Base-by-base conservation (phyloP, 129 eudicot species). In the Flaveria linearis region DNA sequence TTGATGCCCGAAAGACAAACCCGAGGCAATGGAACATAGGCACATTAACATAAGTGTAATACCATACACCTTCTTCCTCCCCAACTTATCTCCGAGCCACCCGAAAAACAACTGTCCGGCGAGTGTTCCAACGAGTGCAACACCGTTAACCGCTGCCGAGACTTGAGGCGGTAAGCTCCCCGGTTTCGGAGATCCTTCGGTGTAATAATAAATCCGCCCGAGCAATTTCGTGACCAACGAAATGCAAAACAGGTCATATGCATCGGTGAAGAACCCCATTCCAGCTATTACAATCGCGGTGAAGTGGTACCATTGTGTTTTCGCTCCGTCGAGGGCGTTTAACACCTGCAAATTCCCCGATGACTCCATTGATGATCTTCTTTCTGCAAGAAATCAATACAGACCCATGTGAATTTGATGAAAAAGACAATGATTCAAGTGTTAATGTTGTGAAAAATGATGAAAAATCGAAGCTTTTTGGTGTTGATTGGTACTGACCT, bases 271-370 rank as follows among this genome's bases (percentile, higher is more conserved):
- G 80, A 87, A 87, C 1, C 91, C 91, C 91, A 87, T 87, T 43
- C 91, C 91, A 1, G 91, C 91, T 18, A 87, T 79, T 6, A 87
- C 83, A 16, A 87, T 87, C 17, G 91, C 88, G n/a, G 91, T 87
- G 81, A 87, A 87, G 75, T 86, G 91, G 56, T 87, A 86, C 90
- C 87, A 86, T 74, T 86, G 90, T 58, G 90, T 86, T 81, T 86
- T 86, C 4, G 90, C 90, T 22, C 82, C 88, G 41, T 87, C 91
- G 33, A 87, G 81, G 2, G 91, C 91, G 42, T 87, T 79, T 20
- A 87, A 58, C 17, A 87, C 91, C 28, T 87, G 78, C 17, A 87
- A 63, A 62, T 81, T 85, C 17, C 81, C 72, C 11, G 78, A 61
- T 68, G 71, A 41, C 7, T 65, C 75, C 68, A 57, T 65, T 49